Base-by-base conservation (phyloP, 2,329 filamentous ascomycete species). In the Simplicillium sp. region DNA sequence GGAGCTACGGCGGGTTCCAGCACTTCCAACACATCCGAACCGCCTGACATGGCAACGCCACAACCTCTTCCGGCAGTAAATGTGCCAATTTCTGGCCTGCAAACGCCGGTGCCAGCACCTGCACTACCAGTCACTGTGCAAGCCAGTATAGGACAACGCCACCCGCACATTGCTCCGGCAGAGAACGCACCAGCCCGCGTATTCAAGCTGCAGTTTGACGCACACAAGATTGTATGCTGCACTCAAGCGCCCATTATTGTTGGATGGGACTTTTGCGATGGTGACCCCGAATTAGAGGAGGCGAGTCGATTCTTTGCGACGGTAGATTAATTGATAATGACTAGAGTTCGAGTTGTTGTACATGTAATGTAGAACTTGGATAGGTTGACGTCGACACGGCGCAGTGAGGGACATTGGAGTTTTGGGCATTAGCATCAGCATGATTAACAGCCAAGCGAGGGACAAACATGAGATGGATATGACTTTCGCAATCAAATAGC, bases 121-220 rank as follows among this genome's bases (percentile, higher is more conserved):
- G 15, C 12, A 15, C 31, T 33, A 11, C 12, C 31, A n/a, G 13
- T n/a, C 6, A 33, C 31, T 5, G 12, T n/a, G 29, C 31, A 42
- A 25, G 20, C 38, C 40, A 39, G 38, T 36, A 36, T 41, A 31
- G 42, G 40, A 14, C 40, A 46, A 8, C 58, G 66, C 33, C 67
- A 73, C 40, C 68, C 66, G 3, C 70, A 72, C 45, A 67, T 71
- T 9, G 54, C 58, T 1, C 57, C 61, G 31, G 56, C 62, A 7
- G 72, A 76, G 46, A 61, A 65, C 28, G 68, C 66, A 41, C 66
- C 70, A 11, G 67, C 71, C 7, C 65, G 92, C 17, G 85, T 98
- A 3, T 98, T 97, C 70, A 98, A 98, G 62, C 70, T 97, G 29
- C 92, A 98, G 59, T 98, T 96, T 51, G 92, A 98, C 57, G 86